Conservation (phyloP, 805 yeast species). For the Ogataea siamensis region DNA sequence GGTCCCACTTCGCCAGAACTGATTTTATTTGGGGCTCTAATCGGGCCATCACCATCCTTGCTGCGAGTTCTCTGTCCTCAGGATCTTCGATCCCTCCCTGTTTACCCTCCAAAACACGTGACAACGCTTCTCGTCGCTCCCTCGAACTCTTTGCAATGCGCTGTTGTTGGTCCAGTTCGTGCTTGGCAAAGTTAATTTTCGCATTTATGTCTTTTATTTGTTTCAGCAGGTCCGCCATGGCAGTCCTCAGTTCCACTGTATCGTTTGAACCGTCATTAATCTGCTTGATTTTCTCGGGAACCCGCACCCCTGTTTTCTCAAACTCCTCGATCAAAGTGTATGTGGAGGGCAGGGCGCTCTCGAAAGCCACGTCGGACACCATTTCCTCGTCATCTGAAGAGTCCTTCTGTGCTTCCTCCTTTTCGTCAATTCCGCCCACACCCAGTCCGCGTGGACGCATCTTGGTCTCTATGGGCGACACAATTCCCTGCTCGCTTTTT, state of each 20-base stretch:
- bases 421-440: slow-evolving; percentile 59
- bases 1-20: slow-evolving; percentile 35
- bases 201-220: slow-evolving; percentile 9
- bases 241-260: slow-evolving; percentile 20
- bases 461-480: slow-evolving; percentile 73
- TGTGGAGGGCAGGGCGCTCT: neutral
- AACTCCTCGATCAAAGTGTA: slow-evolving; percentile 38
- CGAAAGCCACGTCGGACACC: neutral
- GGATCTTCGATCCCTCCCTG: slow-evolving; percentile 6
- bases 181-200: slow-evolving; percentile 15
- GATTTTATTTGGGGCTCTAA: slow-evolving; percentile 22
- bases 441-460: slow-evolving; percentile 69
- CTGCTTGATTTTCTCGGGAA: slow-evolving; percentile 38
- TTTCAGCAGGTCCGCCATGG: slow-evolving; percentile 17
- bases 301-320: slow-evolving; percentile 34
- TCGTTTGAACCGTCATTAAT: slow-evolving; percentile 30
- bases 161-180: slow-evolving; percentile 17
- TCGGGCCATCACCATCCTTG: slow-evolving; percentile 20
- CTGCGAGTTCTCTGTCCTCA: slow-evolving; percentile 12
- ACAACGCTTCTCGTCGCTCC: slow-evolving; percentile 4
- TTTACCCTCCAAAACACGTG: slow-evolving; percentile 4
- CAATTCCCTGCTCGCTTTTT: slow-evolving; percentile 63
- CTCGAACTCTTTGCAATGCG: slow-evolving; percentile 1
- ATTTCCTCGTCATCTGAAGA: slow-evolving; percentile 28
- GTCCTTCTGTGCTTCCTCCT: slow-evolving; percentile 18